A percentile compares a stretch with the other conserved stretches of the same genome.
Conservation (phyloP, 2,329 filamentous ascomycete genomes). For the Paracoccidioides lutzii region DNA sequence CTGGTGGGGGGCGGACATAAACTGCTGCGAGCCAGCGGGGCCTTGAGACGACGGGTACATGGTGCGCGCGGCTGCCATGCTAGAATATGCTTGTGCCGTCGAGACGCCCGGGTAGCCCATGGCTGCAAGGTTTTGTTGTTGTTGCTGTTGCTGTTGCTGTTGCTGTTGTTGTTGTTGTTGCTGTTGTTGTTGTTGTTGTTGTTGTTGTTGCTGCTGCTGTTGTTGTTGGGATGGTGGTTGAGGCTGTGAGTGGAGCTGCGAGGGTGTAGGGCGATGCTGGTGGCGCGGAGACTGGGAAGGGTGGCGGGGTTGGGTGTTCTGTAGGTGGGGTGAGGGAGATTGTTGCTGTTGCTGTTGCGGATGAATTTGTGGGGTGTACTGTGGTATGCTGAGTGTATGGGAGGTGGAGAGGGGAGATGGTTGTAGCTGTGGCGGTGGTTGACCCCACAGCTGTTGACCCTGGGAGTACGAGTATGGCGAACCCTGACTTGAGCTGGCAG, state of each 20-base stretch:
- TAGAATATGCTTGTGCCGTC: slow-evolving; percentile 19
- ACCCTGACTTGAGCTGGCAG: slow-evolving; percentile 37
- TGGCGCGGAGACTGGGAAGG: slow-evolving; percentile 31
- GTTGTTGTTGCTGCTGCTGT: slow-evolving; percentile 9
- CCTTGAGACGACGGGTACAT: slow-evolving; percentile 28
- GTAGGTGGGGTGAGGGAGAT: slow-evolving; percentile 25
- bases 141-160: slow-evolving; percentile 24
- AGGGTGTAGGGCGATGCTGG: slow-evolving; percentile 18
- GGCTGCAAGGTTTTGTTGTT: slow-evolving; percentile 22
- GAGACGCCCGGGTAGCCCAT: slow-evolving; percentile 24
- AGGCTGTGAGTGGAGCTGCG: slow-evolving; percentile 23
- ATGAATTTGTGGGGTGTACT: slow-evolving; percentile 31
- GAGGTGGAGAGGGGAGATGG: slow-evolving; percentile 36
- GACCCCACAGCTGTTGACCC: slow-evolving; percentile 47
- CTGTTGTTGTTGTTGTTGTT: slow-evolving; percentile 21
- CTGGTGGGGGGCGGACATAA: slow-evolving; percentile 24
- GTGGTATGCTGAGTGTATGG: slow-evolving; percentile 30
- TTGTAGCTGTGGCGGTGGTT: slow-evolving; percentile 42
- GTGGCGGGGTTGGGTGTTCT: slow-evolving; percentile 22
- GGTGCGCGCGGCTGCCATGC: slow-evolving; percentile 20
- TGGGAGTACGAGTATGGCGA: slow-evolving; percentile 41
- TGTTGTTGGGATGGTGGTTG: slow-evolving; percentile 21
- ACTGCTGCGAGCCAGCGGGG: slow-evolving; percentile 21
- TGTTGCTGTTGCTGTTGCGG: slow-evolving; percentile 22
- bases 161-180: slow-evolving; percentile 10